Evolutionary conservation across 495 filamentous ascomycete genomes (phyloP).

Genomic region (Trichoderma parareesei): DNA sequence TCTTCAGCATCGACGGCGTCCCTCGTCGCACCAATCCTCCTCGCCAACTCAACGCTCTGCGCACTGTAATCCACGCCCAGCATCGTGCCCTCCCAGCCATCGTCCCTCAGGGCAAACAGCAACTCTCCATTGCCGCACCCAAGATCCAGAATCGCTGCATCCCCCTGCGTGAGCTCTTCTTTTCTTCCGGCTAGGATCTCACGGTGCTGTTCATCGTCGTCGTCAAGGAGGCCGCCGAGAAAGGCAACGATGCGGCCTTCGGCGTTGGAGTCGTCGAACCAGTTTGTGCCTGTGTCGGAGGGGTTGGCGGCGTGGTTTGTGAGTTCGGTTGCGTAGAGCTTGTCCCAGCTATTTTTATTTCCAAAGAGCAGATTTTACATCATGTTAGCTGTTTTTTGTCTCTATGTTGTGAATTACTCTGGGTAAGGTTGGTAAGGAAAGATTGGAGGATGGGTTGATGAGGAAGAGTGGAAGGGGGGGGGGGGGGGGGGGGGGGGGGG

Average conservation of each 20-base stretch:
- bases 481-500: too few species aligned
- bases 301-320: conserved; percentile 53
- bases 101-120: conserved; percentile 62
- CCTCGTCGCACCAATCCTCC: conserved; percentile 33
- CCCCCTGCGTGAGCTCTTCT: neutral
- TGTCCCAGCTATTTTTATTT: conserved; percentile 52
- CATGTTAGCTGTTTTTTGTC: neutral
- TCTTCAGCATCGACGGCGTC: conserved; percentile 17
- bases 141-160: conserved; percentile 53
- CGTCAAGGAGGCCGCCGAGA: conserved; percentile 30
- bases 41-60: conserved; percentile 62
- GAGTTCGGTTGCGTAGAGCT: conserved; percentile 53
- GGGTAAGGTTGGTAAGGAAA: too few species aligned
- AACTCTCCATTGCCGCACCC: conserved; percentile 92
- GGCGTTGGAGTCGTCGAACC: conserved; percentile 68
- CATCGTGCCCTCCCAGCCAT: conserved; percentile 51
- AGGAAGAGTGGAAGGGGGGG: neutral
- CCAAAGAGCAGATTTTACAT: conserved; percentile 4
- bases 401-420: neutral
- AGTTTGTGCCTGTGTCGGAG: conserved; percentile 59
- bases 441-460: too few species aligned
- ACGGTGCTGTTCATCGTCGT: conserved; percentile 19
- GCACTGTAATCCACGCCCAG: conserved; percentile 83
- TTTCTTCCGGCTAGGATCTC: too few species aligned
- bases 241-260: conserved; percentile 52